Conservation (phyloP, 208 protist genomes). For the Tritrichomonas musculus region DNA sequence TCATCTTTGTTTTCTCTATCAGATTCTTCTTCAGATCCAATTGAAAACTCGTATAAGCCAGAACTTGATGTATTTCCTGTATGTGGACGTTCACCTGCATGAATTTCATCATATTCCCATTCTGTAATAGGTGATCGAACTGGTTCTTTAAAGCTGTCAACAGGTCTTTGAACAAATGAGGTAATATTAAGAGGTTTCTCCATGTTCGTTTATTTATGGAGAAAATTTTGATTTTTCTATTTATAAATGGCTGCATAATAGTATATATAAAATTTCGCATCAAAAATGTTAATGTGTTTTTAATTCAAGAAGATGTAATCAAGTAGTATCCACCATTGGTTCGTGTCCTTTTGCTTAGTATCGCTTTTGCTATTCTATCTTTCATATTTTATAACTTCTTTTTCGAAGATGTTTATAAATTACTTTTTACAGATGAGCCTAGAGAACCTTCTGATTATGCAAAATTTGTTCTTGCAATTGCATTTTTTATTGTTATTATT, state of each 20-base stretch:
- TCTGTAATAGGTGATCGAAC: neutral
- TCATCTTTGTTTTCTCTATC: neutral
- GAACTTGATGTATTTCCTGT: neutral
- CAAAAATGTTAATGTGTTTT: too few relatives aligned
- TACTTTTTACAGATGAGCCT: constrained; percentile 3
- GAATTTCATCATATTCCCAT: neutral
- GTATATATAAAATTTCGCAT: too few relatives aligned
- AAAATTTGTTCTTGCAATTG: neutral
- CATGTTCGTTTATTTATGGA: too few relatives aligned
- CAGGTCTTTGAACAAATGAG: neutral
- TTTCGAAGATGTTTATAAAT: neutral
- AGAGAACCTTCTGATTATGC: neutral
- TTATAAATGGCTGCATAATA: too few relatives aligned
- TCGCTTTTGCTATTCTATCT: neutral
- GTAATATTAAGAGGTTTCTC: neutral
- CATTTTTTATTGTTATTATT: neutral
- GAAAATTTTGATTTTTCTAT: too few relatives aligned
- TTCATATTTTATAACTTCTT: neutral
- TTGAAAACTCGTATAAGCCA: neutral
- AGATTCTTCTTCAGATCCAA: neutral
- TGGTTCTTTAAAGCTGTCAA: neutral
- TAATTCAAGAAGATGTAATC: neutral
- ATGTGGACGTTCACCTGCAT: neutral
- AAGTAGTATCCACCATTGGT: neutral
- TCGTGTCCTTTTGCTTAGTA: neutral